phyloP scores from a whole-genome alignment of 192 early-diverging fungal genomes.

The Entophlyctis helioformis region DNA sequence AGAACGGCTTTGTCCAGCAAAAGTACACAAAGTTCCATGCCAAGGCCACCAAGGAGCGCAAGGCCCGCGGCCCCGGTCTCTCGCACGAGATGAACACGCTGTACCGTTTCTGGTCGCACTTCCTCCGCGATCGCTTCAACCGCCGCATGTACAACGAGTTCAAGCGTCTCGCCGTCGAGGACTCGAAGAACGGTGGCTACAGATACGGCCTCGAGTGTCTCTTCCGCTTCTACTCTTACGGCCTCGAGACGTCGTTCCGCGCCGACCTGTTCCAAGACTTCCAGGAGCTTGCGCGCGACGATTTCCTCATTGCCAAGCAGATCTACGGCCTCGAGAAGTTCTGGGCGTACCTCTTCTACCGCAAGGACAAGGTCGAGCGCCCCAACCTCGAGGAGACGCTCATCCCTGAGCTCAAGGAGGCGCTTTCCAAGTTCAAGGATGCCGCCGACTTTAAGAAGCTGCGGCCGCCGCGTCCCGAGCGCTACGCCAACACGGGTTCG shows the following conservation, averaged over 20 bases:
- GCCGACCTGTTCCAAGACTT: slow-evolving; percentile 81
- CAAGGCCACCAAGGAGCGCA: slow-evolving; percentile 88
- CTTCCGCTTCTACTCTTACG: slow-evolving; percentile 96
- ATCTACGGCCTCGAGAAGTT: slow-evolving; percentile 92
- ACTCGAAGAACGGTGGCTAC: slow-evolving; percentile 64
- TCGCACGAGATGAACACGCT: slow-evolving; percentile 96
- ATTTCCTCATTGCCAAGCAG: slow-evolving; percentile 36
- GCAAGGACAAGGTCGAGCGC: slow-evolving; percentile 59
- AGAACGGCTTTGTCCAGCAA: slow-evolving; percentile 96
- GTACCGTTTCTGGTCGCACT: slow-evolving; percentile 96
- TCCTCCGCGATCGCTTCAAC: slow-evolving; percentile 93
- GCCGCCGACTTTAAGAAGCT: slow-evolving; percentile 18
- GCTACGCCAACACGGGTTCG: not conserved
- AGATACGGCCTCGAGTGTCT: slow-evolving; percentile 95
- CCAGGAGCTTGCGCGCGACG: slow-evolving; percentile 65
- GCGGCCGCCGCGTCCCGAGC: no score
- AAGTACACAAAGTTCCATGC: slow-evolving; percentile 91
- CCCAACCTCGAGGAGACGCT: slow-evolving; percentile 21
- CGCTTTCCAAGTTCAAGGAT: slow-evolving; percentile 9
- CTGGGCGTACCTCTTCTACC: slow-evolving; percentile 87
- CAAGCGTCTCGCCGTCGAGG: slow-evolving; percentile 77
- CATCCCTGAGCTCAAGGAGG: slow-evolving; percentile 8
- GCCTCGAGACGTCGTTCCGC: slow-evolving; percentile 81
- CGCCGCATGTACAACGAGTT: slow-evolving; percentile 90
- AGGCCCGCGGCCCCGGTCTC: slow-evolving; percentile 74